Base-by-base conservation (phyloP, 345 rosid species). In the Conringia planisiliqua region DNA sequence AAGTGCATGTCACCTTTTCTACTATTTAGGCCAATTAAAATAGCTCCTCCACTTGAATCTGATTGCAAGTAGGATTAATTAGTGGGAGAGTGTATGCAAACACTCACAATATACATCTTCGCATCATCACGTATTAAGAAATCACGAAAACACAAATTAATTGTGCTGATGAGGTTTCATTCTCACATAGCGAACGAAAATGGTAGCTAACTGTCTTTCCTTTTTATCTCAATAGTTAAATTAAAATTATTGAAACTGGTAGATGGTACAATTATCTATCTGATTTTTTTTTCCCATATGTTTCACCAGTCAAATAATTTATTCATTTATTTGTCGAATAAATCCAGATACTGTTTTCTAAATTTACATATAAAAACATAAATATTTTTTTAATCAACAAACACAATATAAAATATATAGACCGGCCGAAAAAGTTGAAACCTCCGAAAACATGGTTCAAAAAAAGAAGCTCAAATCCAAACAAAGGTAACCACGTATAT, bases 11-110 rank as follows among this genome's bases (percentile, higher is more conserved):
- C 50, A 52, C 48, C 11, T 52, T 51, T 52, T 67, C 16, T 52
- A 52, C 62, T 52, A 38, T 52, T 67, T 38, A 32, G 20, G 62
- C 26, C 30, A 67, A 38, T 38, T 10, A 38, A 36, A 67, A 22
- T 20, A 67, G 38, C 11, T n/a, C 26, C 27, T 7, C 62, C 50
- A 67, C 62, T 52, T 26, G 50, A 17, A 24, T 67, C n/a, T 67
- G 35, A 67, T 14, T 35, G 48, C 22, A 24, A 54, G 62, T 68
- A 68, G 73, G 17, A 10, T 55, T 55, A 27, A 30, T 68, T 10
- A 68, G 40, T 68, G 73, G 42, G 20, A 39, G 51, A 55, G 52
- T 68, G 4, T 40, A 18, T 68, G 51, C 39, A 68, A 29, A 55
- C 39, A 54, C 63, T 51, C 71, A 55, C 38, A 39, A 40, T 55